A percentile compares a stretch with the other conserved stretches of the same genome.
phyloP scores from a whole-genome alignment of 305 asterid genomes.

The Petunia hybrid region DNA sequence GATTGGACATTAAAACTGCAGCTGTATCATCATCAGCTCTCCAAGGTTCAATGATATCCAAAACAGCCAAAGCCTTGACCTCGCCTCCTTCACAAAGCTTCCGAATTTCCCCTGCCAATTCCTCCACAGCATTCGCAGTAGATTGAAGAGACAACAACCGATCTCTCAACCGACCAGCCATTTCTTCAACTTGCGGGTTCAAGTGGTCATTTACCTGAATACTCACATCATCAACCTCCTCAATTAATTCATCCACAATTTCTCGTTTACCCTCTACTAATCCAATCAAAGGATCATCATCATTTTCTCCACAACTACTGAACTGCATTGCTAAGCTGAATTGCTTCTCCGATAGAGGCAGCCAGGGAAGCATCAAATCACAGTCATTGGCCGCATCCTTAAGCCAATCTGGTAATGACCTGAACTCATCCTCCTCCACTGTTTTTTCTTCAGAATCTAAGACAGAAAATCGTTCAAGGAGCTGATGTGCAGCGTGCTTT shows the following conservation, averaged over 20 bases:
- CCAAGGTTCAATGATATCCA: constrained; percentile 75
- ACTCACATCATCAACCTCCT: constrained; percentile 41
- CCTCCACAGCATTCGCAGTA: constrained; percentile 48
- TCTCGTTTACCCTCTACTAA: constrained; percentile 42
- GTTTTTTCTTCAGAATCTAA: constrained; percentile 64
- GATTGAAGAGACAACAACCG: constrained; percentile 48
- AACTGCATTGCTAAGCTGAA: constrained; percentile 39
- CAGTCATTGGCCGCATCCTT: constrained; percentile 48
- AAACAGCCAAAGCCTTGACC: constrained; percentile 45
- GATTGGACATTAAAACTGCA: constrained; percentile 57
- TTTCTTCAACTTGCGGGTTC: constrained; percentile 49
- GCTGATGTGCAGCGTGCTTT: constrained; percentile 67
- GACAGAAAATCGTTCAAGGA: constrained; percentile 62
- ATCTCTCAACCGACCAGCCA: constrained; percentile 49
- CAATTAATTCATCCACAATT: constrained; percentile 48
- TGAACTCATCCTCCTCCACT: constrained; percentile 61
- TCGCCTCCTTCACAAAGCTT: constrained; percentile 50
- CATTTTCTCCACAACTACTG: constrained; percentile 44
- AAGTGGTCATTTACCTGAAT: constrained; percentile 34
- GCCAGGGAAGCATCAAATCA: constrained; percentile 70
- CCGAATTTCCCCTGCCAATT: constrained; percentile 53
- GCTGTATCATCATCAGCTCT: constrained; percentile 67
- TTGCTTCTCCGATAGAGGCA: constrained; percentile 61
- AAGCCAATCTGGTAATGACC: constrained; percentile 66
- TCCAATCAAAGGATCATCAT: constrained; percentile 39